phyloP scores from a whole-genome alignment of 805 yeast species.

The Lipomyces mesembrius region DNA sequence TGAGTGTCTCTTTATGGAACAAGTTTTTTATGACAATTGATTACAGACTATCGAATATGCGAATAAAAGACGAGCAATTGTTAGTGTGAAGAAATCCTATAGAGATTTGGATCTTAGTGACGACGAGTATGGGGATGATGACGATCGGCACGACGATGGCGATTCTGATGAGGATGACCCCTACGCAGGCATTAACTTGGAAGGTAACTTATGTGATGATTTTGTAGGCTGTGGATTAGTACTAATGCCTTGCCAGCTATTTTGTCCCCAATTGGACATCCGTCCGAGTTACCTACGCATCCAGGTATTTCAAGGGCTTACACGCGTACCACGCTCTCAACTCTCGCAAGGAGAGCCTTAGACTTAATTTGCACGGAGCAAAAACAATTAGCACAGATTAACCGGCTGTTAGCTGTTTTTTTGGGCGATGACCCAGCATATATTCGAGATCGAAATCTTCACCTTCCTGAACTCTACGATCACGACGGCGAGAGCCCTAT shows the following conservation, averaged over 20 bases:
- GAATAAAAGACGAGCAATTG: conserved; percentile 44
- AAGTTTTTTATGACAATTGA: conserved; percentile 8
- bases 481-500: conserved; percentile 41
- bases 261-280: conserved; percentile 77
- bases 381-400: conserved; percentile 68
- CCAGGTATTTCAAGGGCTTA: conserved; percentile 71
- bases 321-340: conserved; percentile 58
- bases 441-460: conserved; percentile 64
- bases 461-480: conserved; percentile 72
- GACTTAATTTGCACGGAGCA: conserved; percentile 83
- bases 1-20: conserved; percentile 13
- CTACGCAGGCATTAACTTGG: conserved; percentile 57
- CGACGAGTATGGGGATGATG: conserved; percentile 42
- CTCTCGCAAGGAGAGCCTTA: conserved; percentile 72
- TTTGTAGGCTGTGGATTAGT: background rate
- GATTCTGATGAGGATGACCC: conserved; percentile 51
- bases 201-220: conserved; percentile 39
- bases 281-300: conserved; percentile 75
- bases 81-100: conserved; percentile 44
- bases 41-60: conserved; percentile 43
- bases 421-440: conserved; percentile 85
- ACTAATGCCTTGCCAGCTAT: conserved; percentile 49
- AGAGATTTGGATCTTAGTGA: conserved; percentile 34
- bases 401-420: conserved; percentile 73
- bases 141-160: conserved; percentile 42